Evolutionary conservation across 495 filamentous ascomycete species (phyloP), one percentile per base, ranked within the genome.

Genomic region (Halenospora varia): DNA sequence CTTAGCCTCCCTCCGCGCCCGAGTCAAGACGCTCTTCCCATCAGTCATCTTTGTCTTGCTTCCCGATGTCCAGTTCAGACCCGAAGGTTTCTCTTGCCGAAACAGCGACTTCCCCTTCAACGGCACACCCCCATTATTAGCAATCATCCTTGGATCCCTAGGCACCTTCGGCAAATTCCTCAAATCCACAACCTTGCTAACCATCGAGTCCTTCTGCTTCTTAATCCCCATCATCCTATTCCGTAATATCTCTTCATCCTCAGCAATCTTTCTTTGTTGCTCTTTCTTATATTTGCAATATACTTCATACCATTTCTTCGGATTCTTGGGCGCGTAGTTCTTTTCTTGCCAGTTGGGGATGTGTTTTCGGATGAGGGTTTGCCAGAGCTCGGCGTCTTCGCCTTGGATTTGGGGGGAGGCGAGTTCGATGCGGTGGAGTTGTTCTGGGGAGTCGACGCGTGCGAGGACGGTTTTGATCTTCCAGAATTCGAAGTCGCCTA

Each of bases 301-400:
- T 10, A 88, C 67, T 40, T 85, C 79, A 55, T 82, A 81, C 86
- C 86, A 90, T 41, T 76, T 78, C 11, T 74, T 69, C 0, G 81
- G 74, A 51, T 84, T 71, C 46, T 75, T 71, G 11, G 86, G 88
- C 18, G 80, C 53, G 25, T 79, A 75, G 49, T 77, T 77, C 62
- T 81, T 78, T n/a, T 53, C 64, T 25, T 67, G 62, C 79, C 82
- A 87, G 41, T 75, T 69, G 2, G 82, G 82, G 54, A 89, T 82
- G 62, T 90, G 84, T 24, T 83, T 78, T 42, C 78, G 81, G 66
- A 92, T 88, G 67, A 90, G 82, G 10, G 77, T 73, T 2, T 75
- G 62, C 88, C 88, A 92, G 45, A 90, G 67, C 62, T 89, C 87
- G 25, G 68, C 73, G 57, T 83, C 77, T 42, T 81, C 73, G 44